phyloP scores from a whole-genome alignment of 2,329 filamentous ascomycete genomes.

The Fusarium haematococcum region DNA sequence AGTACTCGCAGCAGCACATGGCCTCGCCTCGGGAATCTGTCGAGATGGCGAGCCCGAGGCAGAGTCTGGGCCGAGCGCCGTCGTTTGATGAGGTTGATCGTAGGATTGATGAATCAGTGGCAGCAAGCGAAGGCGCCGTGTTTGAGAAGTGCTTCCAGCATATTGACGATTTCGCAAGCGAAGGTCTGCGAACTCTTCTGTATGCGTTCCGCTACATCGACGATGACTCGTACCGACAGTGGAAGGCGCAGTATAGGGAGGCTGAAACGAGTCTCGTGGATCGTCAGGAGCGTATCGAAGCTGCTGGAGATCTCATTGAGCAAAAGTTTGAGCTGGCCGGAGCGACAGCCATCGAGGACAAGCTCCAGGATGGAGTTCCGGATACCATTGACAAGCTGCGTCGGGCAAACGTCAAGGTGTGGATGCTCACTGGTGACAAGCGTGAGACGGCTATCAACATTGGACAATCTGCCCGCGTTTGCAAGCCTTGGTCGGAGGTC shows the following conservation, averaged over 20 bases:
- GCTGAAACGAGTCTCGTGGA: slow-evolving; percentile 86
- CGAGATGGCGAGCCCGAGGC: slow-evolving; percentile 40
- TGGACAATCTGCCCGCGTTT: slow-evolving; percentile 86
- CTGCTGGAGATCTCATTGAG: slow-evolving; percentile 84
- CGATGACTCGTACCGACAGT: slow-evolving; percentile 78
- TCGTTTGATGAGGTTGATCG: slow-evolving; percentile 59
- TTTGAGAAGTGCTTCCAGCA: slow-evolving; percentile 92
- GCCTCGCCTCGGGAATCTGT: slow-evolving; percentile 38
- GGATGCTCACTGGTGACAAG: slow-evolving; percentile 97
- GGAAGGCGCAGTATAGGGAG: slow-evolving; percentile 82
- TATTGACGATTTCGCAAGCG: slow-evolving; percentile 87
- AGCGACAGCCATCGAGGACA: slow-evolving; percentile 93
- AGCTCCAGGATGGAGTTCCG: slow-evolving; percentile 88
- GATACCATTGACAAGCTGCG: slow-evolving; percentile 92
- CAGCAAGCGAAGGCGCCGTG: slow-evolving; percentile 71
- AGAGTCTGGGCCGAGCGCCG: slow-evolving; percentile 38
- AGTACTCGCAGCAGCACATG: slow-evolving; percentile 45
- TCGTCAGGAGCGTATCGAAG: slow-evolving; percentile 82
- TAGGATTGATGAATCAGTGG: slow-evolving; percentile 70
- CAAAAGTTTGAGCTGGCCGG: slow-evolving; percentile 84
- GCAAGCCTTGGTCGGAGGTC: slow-evolving; percentile 76
- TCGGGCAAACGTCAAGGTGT: slow-evolving; percentile 91
- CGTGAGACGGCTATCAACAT: slow-evolving; percentile 94
- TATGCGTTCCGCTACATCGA: slow-evolving; percentile 85
- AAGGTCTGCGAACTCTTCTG: slow-evolving; percentile 86